Base-by-base conservation (phyloP, 768 basidiomycete species). In the Panaeolus papilionaceus region DNA sequence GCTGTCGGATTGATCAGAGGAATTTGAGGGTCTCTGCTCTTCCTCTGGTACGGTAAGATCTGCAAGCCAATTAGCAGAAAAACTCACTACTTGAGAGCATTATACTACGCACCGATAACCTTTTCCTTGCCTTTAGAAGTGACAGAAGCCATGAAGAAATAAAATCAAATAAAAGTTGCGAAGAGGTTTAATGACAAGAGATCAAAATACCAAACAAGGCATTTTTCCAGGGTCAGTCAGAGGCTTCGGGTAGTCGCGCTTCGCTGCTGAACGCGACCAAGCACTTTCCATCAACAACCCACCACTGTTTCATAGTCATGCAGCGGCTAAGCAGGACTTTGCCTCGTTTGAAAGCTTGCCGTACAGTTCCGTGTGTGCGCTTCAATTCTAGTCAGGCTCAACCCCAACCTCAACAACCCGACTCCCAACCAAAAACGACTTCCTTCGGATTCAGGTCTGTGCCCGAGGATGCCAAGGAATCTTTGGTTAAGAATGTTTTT, bases 371-470 rank as follows among this genome's bases (percentile, higher is more conserved):
- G 4, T 69, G 61, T 40, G 40, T 66, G 39, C 75, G 76, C 23
- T 61, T 68, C 18, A 67, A 75, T 47, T 73, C 74, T 51, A 72
- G 77, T 28, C 74, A 78, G 61, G 68, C 66, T 9, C 58, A 67
- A 64, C 49, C 67, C 7, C 71, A 66, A 42, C 33, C 33, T 33
- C 71, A 62, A 64, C 68, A 63, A 61, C 58, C 65, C 38, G 65
- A 76, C 33, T 44, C 67, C 14, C 71, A 79, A 33, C 69, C 78
- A 14, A 77, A 80, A 67, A 92, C 91, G 5, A 85, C 95, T 0
- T 97, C 98, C 39, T 99, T 99, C 77, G 98, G 98, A 33, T 99
- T 95, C 86, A 87, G 84, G 78, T 93, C 91, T 7, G 90, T 99
- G 2, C 92, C 92, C 14, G 92, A 94, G 76, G 89, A 92, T 39